Base-by-base conservation (phyloP, 768 basidiomycete species). In the Cantharellus cinnabarinus region DNA sequence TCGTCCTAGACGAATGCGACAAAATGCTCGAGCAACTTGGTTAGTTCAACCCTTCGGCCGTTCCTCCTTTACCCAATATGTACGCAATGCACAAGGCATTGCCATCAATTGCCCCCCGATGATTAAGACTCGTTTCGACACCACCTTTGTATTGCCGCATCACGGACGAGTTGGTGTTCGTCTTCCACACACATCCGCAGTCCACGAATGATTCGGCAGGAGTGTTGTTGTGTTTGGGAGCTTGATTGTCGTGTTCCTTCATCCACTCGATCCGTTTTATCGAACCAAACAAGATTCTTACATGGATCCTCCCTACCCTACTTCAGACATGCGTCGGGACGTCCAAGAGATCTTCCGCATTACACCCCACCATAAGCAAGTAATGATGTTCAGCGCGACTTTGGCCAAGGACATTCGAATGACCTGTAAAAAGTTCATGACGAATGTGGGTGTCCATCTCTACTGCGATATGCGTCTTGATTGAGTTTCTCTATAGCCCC, bases 21-120 rank as follows among this genome's bases (percentile, higher is more conserved):
- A 99, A 99, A 81, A 97, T 99, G 90, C 85, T 99, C 70, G 95
- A 99, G 80, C 87, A 91, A 81, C 91, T 99, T 76, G 95, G 95
- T 99, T 89, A 97, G 95, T 99, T 80, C 72, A 56, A 48, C 57
- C 82, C 62, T 77, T 82, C 78, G 52, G 52, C 52, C 52, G 14
- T 37, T 37, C 52, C 10, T 37, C 52, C 52, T 54, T 54, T 37
- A 7, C 20, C 20, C 20, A 29, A 29, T 29, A 29, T 29, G 20
- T 29, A 29, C 20, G 20, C 20, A 29, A 29, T 29, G 20, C 20
- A 29, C 20, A 29, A 29, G 20, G 20, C 20, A 29, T 29, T 29
- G 20, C 20, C 20, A 29, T 29, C 20, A 29, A 29, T 29, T 29
- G 20, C 20, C 20, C 20, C 20, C 20, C 20, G 20, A 29, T 29